These are phyloP conservation scores for Alternaria dauci DNA, from an alignment of 2,329 filamentous ascomycete species.

Conservation along the genomic window DNA sequence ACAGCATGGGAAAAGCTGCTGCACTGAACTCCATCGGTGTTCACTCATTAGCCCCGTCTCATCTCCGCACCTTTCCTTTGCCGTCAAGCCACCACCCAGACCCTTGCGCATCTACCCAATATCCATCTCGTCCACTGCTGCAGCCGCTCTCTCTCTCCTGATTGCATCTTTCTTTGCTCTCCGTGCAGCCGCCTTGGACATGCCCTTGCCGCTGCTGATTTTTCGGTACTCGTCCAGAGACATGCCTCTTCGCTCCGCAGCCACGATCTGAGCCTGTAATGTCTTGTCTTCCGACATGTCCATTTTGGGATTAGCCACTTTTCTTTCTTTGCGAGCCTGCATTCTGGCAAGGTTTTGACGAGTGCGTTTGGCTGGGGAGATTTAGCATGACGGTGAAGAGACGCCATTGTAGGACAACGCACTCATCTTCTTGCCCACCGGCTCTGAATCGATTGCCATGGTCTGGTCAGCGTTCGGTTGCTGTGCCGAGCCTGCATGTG, in stretches of 20 bases:
- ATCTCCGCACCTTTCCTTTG: neutral
- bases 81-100: neutral
- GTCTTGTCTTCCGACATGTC: slow-evolving; percentile 15
- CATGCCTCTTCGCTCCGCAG: slow-evolving; percentile 29
- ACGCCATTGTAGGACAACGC: slow-evolving; percentile 4
- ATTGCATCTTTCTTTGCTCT: slow-evolving; percentile 12
- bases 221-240: slow-evolving; percentile 19
- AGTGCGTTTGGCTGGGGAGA: slow-evolving; percentile 24
- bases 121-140: slow-evolving; percentile 16
- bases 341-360: slow-evolving; percentile 33
- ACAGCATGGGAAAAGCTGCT: neutral
- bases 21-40: neutral
- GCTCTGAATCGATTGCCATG: slow-evolving; percentile 20
- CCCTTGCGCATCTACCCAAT: slow-evolving; percentile 12
- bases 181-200: slow-evolving; percentile 6
- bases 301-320: slow-evolving; percentile 9
- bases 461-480: slow-evolving; percentile 18
- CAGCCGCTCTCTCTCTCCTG: slow-evolving; percentile 5
- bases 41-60: neutral
- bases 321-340: slow-evolving; percentile 24
- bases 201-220: slow-evolving; percentile 12
- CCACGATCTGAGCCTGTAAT: slow-evolving; percentile 19
- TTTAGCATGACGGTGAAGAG: neutral
- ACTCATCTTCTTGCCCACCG: slow-evolving; percentile 31
- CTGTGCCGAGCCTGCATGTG: slow-evolving; percentile 1